These are phyloP conservation scores for Apiotrichum domesticum DNA, from an alignment of 1,284 basidiomycete genomes.

Conservation along the genomic window DNA sequence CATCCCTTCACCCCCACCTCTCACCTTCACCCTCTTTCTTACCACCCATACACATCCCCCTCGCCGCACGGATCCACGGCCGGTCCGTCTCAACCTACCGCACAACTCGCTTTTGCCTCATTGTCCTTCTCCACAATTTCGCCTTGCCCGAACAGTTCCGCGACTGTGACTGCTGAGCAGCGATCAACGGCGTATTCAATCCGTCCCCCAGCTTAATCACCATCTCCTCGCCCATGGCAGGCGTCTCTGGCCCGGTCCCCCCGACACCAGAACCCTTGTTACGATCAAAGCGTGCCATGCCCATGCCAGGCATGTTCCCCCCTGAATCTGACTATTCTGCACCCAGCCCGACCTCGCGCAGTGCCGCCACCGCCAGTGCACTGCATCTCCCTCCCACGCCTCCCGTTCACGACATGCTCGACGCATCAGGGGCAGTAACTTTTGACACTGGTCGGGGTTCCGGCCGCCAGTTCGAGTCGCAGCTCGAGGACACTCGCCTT, in stretches of 20 bases:
- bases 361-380: conserved; percentile 3
- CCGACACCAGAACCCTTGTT: conserved; percentile 32
- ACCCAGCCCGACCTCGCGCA: conserved; percentile 8
- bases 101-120: too few species aligned
- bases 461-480: background rate
- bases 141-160: too few species aligned
- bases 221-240: background rate
- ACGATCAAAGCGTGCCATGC: conserved; percentile 8
- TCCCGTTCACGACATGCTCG: conserved; percentile 17
- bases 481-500: conserved; percentile 19
- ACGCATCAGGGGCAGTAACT: background rate
- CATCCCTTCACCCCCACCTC: too few species aligned
- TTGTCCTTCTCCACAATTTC: too few species aligned
- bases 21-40: too few species aligned
- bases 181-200: background rate
- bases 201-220: too few species aligned
- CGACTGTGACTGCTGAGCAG: too few species aligned
- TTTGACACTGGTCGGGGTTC: conserved; percentile 1
- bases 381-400: conserved; percentile 28
- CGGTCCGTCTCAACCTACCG: too few species aligned
- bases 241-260: conserved; percentile 13
- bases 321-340: conserved; percentile 8
- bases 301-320: conserved; percentile 1
- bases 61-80: too few species aligned
- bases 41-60: too few species aligned